Evolutionary conservation across 306 rosid genomes (phyloP), one percentile per base, ranked within the genome.

Genomic region (Casuarina cunninghamiana): DNA sequence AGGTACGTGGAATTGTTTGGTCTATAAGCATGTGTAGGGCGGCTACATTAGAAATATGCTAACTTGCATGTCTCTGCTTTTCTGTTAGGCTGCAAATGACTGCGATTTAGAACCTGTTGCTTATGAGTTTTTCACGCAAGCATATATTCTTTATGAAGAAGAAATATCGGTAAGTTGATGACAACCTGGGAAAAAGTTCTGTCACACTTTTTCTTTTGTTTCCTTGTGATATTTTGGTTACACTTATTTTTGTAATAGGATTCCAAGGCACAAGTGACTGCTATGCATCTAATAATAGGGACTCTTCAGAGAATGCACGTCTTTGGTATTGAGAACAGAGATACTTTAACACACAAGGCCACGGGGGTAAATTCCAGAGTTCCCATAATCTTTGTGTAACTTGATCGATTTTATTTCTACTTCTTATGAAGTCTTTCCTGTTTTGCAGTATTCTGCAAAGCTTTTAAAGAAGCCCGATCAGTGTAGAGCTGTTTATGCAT

Each of bases 281-380:
- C 97, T 11, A 80, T 96, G 79, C 98, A 96, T 90, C 83, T 96
- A 80, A 96, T 96, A 80, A 85, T 96, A 65, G 99, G 99, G 79
- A 96, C 98, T 71, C 99, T 96, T 85, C 99, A 96, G 86, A 93
- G 96, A 90, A 96, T 93, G 97, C 99, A 91, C 50, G 88, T 96
- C 75, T 96, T 96, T 79, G 99, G 99, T 71, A 90, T 96, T 79
- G 99, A 96, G 85, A 96, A 96, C 89, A 90, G 98, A 84, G 99
- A 96, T 82, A 96, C 99, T 63, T 90, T 96, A 81, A 96, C 99
- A 43, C 99, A 96, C 97, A 96, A 96, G 87, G 99, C 99, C 83
- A 96, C 98, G 0, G 99, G 99, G 98, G 99, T 96, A 87, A 88
- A 60, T 75, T 65, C n/a, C 72, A 19, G 50, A 74, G 26, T 77